Base-by-base conservation (phyloP, 768 basidiomycete species). In the Hericium alpestre region DNA sequence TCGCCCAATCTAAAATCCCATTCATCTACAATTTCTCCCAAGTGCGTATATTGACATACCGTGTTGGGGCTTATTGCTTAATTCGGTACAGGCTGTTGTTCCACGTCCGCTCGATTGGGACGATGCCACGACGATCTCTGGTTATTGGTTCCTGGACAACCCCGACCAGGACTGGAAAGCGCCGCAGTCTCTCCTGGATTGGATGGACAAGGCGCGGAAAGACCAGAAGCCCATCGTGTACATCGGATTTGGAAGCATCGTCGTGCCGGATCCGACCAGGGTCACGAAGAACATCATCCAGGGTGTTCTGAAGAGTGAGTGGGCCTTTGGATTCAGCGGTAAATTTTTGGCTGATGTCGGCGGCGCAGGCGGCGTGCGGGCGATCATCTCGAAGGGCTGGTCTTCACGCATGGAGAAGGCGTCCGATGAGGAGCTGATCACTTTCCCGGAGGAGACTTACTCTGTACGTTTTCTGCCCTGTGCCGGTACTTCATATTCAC, bases 21-120 rank as follows among this genome's bases (percentile, higher is more conserved):
- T 82, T 82, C 60, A 74, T 85, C 40, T 86, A 86, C 69, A 84
- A 86, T 64, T 86, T 87, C 63, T 82, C 80, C n/a, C 72, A 73
- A 62, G 78, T 76, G 61, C 47, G 66, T 63, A 6, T 46, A 1
- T 32, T 32, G 32, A 32, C 0, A 32, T 32, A 8, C 32, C 8
- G 32, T 10, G 32, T 25, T 46, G 16, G 27, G 18, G 13, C 11
- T 20, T 10, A 38, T 57, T 0, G 5, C 32, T 47, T 12, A 18
- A 53, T 56, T 25, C 3, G 4, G 9, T 55, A 10, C 55, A 76
- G 69, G 75, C 77, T 32, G 82, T 86, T 13, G 84, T 86, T 1
- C 80, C 82, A 1, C 83, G 82, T 64, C 84, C 84, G n/a, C 69
- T 85, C 12, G 84, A 86, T 63, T 86, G 83, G 83, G 76, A 77